Base-by-base conservation (phyloP, 2,329 filamentous ascomycete genomes). In the Neodidymelliopsis sp. region DNA sequence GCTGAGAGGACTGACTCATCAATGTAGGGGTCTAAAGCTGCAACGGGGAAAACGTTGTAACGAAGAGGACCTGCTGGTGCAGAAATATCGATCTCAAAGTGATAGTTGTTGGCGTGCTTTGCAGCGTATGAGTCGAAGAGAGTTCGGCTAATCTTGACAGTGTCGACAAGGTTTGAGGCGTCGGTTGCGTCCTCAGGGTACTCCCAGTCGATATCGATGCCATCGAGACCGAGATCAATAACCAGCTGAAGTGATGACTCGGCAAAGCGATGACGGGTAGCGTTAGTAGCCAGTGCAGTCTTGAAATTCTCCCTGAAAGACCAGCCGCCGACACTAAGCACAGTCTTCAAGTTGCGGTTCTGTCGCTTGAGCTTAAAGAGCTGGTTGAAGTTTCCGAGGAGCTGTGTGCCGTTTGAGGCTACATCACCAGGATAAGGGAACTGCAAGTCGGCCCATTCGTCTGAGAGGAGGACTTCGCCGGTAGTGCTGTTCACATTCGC, bases 261-360 rank as follows among this genome's bases (percentile, higher is more conserved):
- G 4, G 88, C 89, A 66, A 95, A 94, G 2, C 59, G 79, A 48
- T 75, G 71, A 9, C 90, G 82, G 10, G 85, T 83, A 5, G 77
- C 76, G 2, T 79, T 77, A 1, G 86, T 87, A 15, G 83, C 84
- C 2, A 84, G 83, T 0, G 90, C 88, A 27, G 76, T 77, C 1
- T 82, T 77, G 74, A 97, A 96, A 75, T 96, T 95, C 68, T 80
- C 69, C 5, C 87, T 89, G 69, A 86, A 90, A 0, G 83, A 87
- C 84, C 86, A 93, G 13, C 90, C 90, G 33, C 90, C 90, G 51
- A 94, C 90, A 46, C 87, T 91, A 4, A 96, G 82, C 8, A 96
- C 80, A 2, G 87, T 80, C 74, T 94, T 95, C 48, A 95, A 74
- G 41, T 88, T 83, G 20, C 89, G 84, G 70, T 94, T 83, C 59